phyloP scores from a whole-genome alignment of 2,329 filamentous ascomycete species.

The Seiridium unicorne region DNA sequence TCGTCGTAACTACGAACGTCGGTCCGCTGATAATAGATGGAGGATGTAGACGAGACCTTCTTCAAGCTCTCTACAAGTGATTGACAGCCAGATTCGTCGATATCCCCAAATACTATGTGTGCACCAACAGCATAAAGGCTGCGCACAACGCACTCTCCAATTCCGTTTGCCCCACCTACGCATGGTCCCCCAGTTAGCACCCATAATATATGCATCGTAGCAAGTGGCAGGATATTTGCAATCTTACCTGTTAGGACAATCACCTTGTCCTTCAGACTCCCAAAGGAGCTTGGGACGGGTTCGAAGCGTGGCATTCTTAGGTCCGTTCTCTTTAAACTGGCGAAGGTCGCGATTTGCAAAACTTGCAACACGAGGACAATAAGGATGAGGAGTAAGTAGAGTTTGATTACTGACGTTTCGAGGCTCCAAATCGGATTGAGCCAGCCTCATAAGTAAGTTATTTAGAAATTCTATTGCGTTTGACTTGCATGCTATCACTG shows the following conservation, averaged over 20 bases:
- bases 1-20: background rate
- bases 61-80: background rate
- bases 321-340: too few species aligned
- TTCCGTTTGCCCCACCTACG: background rate
- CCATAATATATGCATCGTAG: background rate
- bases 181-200: background rate
- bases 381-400: too few species aligned
- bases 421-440: too few species aligned
- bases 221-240: background rate
- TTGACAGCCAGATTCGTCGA: background rate
- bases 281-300: background rate
- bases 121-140: background rate
- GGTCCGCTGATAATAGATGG: background rate
- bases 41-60: background rate
- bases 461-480: too few species aligned
- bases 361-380: too few species aligned
- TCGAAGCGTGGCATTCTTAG: background rate
- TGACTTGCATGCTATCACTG: too few species aligned
- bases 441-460: too few species aligned
- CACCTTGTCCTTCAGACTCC: background rate
- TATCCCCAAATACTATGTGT: background rate
- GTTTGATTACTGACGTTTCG: too few species aligned
- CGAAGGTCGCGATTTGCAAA: too few species aligned
- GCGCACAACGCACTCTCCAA: background rate
- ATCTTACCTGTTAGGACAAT: background rate